Conservation (phyloP, 2,329 filamentous ascomycete genomes). For the Aspergillus udagawae region DNA sequence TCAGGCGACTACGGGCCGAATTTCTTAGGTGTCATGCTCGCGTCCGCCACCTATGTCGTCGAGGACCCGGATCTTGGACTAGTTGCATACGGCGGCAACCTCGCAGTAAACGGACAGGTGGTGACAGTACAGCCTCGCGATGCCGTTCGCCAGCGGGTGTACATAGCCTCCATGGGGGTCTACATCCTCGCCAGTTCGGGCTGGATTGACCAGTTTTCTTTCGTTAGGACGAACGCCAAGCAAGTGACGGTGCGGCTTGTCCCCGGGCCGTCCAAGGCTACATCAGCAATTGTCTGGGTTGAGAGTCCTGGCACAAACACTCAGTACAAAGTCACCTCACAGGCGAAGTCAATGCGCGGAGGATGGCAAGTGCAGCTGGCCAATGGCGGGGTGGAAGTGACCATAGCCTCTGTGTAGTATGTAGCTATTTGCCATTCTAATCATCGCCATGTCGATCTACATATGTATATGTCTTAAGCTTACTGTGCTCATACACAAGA, state of each 20-base stretch:
- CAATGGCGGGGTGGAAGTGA: background rate
- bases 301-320: constrained; percentile 10
- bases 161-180: constrained; percentile 14
- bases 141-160: constrained; percentile 14
- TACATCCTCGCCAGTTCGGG: constrained; percentile 15
- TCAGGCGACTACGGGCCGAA: constrained; percentile 56
- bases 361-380: background rate
- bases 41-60: constrained; percentile 49
- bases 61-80: constrained; percentile 44
- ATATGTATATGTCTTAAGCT: too few relatives aligned
- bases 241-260: background rate
- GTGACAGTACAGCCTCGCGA: constrained; percentile 16
- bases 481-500: too few relatives aligned
- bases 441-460: too few relatives aligned
- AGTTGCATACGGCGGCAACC: constrained; percentile 49
- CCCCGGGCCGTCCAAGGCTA: constrained; percentile 2
- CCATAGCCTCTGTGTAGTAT: too few relatives aligned
- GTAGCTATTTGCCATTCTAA: too few relatives aligned
- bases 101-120: background rate
- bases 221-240: background rate
- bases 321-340: background rate
- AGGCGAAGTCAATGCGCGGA: background rate
- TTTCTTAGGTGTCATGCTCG: constrained; percentile 51
- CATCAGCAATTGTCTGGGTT: constrained; percentile 9
- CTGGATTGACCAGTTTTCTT: constrained; percentile 8